phyloP scores from a whole-genome alignment of 768 basidiomycete genomes.

The Nidula microcarpa region DNA sequence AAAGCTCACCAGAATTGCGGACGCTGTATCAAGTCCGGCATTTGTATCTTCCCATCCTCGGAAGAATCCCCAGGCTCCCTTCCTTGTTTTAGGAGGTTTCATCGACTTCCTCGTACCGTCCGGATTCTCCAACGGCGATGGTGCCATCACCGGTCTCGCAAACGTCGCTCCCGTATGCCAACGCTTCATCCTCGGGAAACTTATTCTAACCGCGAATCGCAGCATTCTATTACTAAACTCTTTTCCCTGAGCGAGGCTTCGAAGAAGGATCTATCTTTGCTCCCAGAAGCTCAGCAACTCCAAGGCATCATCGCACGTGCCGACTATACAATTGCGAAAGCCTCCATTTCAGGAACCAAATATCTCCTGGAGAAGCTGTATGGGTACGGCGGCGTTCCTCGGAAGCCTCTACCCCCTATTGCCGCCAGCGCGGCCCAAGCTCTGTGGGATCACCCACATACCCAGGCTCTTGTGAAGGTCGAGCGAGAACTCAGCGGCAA shows the following conservation, averaged over 20 bases:
- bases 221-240: constrained; percentile 59
- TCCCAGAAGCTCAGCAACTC: constrained; percentile 67
- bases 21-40: constrained; percentile 50
- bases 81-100: constrained; percentile 85
- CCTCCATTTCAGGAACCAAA: constrained; percentile 83
- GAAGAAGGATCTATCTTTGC: constrained; percentile 47
- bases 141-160: constrained; percentile 87
- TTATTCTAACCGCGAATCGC: constrained; percentile 2
- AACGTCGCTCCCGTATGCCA: constrained; percentile 72
- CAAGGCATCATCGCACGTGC: constrained; percentile 81
- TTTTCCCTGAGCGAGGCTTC: constrained; percentile 61
- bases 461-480: constrained; percentile 59
- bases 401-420: constrained; percentile 74
- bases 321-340: constrained; percentile 76
- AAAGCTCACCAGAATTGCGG: constrained; percentile 82
- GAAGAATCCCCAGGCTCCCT: constrained; percentile 61
- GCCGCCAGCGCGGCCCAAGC: constrained; percentile 49
- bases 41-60: constrained; percentile 65
- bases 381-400: constrained; percentile 80
- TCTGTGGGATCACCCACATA: constrained; percentile 72
- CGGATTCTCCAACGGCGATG: constrained; percentile 70
- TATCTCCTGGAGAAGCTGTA: constrained; percentile 67
- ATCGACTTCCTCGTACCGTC: constrained; percentile 80
- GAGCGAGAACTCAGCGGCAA: constrained; percentile 58
- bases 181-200: constrained; percentile 6